Conservation (phyloP, 169 alveolate genomes). For the Plasmodium ovale region DNA sequence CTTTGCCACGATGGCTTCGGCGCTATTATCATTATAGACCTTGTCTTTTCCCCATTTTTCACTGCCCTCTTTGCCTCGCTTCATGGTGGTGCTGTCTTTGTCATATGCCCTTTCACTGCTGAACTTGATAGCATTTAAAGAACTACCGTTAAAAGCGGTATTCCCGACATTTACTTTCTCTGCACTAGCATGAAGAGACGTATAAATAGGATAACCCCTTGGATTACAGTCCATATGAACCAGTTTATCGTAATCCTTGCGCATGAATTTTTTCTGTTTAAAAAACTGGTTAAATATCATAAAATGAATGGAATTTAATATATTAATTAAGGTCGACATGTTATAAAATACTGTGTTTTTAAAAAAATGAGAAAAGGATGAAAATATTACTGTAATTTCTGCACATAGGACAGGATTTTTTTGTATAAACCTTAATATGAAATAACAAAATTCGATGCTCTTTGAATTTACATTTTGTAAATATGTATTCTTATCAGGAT, state of each 20-base stretch:
- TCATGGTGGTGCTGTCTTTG: not conserved
- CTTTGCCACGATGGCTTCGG: too few species aligned
- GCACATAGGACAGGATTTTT: conserved; percentile 75
- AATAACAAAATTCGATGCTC: conserved; percentile 69
- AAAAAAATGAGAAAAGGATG: conserved; percentile 62
- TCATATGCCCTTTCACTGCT: not conserved
- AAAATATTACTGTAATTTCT: conserved; percentile 66
- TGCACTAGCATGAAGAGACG: not conserved
- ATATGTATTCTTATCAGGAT: conserved; percentile 21
- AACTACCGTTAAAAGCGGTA: not conserved
- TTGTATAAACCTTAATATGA: conserved; percentile 60
- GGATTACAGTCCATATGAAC: not conserved
- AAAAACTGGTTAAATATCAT: conserved; percentile 76
- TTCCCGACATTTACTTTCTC: not conserved
- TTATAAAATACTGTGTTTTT: conserved; percentile 61
- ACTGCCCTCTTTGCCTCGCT: not conserved
- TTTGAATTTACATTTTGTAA: conserved; percentile 55
- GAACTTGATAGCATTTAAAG: too few species aligned
- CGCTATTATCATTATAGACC: not conserved
- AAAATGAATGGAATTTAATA: conserved; percentile 61
- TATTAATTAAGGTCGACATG: conserved; percentile 38
- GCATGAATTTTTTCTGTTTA: conserved; percentile 22
- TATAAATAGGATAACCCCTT: not conserved
- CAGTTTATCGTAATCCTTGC: not conserved
- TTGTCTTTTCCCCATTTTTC: not conserved